A percentile compares a stretch with the other conserved stretches of the same genome.
phyloP scores from a whole-genome alignment of 495 filamentous ascomycete genomes.

The Aspergillus steynii region DNA sequence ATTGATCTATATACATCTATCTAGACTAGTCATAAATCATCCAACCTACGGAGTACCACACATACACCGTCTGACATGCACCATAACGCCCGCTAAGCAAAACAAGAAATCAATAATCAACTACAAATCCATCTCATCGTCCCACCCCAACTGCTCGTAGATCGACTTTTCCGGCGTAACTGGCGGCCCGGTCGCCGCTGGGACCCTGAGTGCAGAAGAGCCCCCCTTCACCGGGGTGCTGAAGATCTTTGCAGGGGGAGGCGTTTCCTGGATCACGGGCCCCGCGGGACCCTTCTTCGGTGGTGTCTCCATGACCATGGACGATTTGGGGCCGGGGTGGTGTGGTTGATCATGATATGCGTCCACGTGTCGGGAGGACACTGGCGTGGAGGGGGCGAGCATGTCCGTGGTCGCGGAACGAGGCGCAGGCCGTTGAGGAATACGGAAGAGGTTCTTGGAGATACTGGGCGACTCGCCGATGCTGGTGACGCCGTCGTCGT shows the following conservation, averaged over 20 bases:
- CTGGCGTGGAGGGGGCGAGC: conserved; percentile 32
- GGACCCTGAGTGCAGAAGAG: conserved; percentile 9
- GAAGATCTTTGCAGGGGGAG: conserved; percentile 20
- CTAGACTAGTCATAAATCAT: no score
- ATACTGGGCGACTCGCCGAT: conserved; percentile 16
- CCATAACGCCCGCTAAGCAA: not conserved
- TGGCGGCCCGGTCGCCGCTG: conserved; percentile 21
- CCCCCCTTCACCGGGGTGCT: conserved; percentile 26
- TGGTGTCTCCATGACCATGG: conserved; percentile 44
- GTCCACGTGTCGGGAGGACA: conserved; percentile 30
- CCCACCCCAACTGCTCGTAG: conserved; percentile 76
- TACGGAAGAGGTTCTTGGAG: conserved; percentile 36
- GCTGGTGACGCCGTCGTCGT: conserved; percentile 12
- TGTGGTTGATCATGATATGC: conserved; percentile 6
- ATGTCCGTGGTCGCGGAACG: conserved; percentile 26
- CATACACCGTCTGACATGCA: no score
- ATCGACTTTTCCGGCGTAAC: conserved; percentile 55
- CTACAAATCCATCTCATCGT: conserved; percentile 46
- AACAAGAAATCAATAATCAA: conserved; percentile 3
- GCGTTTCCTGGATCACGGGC: conserved; percentile 11
- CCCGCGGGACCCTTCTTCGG: conserved; percentile 32
- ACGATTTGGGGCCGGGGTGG: not conserved
- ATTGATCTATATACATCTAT: not conserved
- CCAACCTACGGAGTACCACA: no score
- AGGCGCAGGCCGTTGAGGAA: conserved; percentile 41